These are phyloP conservation scores for Hyphopichia homilentoma DNA, from an alignment of 805 yeast genomes.

Conservation along the genomic window DNA sequence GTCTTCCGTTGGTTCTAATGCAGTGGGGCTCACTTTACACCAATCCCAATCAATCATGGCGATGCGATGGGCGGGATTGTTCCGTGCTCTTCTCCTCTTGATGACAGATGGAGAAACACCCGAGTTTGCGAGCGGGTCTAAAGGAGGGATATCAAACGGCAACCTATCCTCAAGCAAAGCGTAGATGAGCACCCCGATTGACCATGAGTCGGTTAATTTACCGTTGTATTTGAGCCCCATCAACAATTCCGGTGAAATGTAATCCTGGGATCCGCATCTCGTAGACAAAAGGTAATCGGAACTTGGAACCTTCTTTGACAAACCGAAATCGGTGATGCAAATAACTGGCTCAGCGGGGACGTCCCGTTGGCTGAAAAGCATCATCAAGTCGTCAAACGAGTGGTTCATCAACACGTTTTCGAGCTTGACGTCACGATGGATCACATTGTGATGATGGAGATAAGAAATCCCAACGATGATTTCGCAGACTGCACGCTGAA, in stretches of 20 bases:
- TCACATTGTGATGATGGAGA: constrained; percentile 63
- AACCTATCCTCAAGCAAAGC: constrained; percentile 79
- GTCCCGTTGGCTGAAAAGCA: constrained; percentile 3
- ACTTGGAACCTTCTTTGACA: constrained; percentile 65
- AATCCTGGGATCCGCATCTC: constrained; percentile 94
- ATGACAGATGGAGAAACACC: constrained; percentile 39
- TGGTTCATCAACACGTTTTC: constrained; percentile 68
- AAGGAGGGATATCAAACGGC: constrained; percentile 88
- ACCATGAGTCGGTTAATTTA: constrained; percentile 88
- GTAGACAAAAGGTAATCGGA: constrained; percentile 68
- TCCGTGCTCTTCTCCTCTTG: constrained; percentile 38
- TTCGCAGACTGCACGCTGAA: constrained; percentile 68
- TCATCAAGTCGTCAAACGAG: constrained; percentile 26
- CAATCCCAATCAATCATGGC: constrained; percentile 93
- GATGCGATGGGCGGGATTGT: constrained; percentile 79
- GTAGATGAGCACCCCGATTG: constrained; percentile 87
- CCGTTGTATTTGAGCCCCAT: constrained; percentile 94
- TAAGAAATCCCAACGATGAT: constrained; percentile 64
- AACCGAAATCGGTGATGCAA: constrained; percentile 83
- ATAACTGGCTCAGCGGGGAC: constrained; percentile 27
- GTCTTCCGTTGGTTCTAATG: too few relatives aligned
- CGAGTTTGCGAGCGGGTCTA: constrained; percentile 25
- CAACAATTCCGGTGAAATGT: constrained; percentile 89
- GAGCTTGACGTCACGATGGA: constrained; percentile 89
- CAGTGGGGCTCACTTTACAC: constrained; percentile 41